These are phyloP conservation scores for Melaleuca alternifolia DNA, from an alignment of 345 rosid species.

Conservation along the genomic window DNA sequence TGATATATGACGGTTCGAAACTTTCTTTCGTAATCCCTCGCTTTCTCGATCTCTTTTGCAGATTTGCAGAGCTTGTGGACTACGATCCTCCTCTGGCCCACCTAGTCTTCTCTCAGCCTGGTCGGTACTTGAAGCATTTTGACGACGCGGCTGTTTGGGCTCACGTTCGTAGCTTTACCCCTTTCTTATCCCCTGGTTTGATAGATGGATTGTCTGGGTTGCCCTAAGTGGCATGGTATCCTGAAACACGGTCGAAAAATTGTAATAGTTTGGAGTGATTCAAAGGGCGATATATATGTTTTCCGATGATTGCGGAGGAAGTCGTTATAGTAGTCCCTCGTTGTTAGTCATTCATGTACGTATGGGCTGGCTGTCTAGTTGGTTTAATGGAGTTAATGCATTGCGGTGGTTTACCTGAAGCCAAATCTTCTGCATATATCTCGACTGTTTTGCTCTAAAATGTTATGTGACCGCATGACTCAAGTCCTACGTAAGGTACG, in stretches of 20 bases:
- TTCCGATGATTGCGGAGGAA: not conserved
- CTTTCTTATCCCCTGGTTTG: not conserved
- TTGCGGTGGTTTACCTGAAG: not conserved
- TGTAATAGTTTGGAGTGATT: not conserved
- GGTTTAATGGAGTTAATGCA: not conserved
- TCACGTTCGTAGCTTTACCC: constrained; percentile 29
- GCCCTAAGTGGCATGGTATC: not conserved
- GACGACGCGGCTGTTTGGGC: constrained; percentile 77
- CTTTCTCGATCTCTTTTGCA: constrained; percentile 1
- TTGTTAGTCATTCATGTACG: not conserved
- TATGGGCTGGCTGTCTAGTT: not conserved
- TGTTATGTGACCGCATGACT: not conserved
- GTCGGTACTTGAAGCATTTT: constrained; percentile 38
- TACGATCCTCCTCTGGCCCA: constrained; percentile 55
- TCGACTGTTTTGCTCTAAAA: not conserved
- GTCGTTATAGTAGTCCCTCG: not conserved
- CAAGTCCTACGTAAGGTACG: not conserved
- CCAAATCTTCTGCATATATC: not conserved
- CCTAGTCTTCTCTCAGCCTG: constrained; percentile 48
- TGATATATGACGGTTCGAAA: not conserved
- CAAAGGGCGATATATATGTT: not conserved
- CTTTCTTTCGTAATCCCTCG: not conserved
- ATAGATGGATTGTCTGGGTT: not conserved
- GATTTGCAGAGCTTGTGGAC: constrained; percentile 71
- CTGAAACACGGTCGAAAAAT: not conserved